These are phyloP conservation scores for Didymella segeticola DNA, from an alignment of 2,329 filamentous ascomycete species.

Conservation along the genomic window DNA sequence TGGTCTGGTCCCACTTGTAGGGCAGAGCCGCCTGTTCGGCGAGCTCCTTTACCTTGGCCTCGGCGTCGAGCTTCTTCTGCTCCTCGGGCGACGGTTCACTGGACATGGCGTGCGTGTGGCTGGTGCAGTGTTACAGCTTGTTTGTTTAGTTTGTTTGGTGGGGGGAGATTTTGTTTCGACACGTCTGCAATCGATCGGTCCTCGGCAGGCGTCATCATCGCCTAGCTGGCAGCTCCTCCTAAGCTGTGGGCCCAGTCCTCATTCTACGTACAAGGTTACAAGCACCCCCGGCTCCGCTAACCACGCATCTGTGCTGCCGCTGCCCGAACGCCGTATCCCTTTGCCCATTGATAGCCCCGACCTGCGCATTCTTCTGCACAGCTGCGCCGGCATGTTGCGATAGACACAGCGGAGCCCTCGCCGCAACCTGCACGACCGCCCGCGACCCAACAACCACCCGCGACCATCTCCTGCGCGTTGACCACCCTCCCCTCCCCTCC, in stretches of 20 bases:
- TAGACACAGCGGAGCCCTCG: slow-evolving; percentile 30
- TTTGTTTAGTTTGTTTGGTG: slow-evolving; percentile 11
- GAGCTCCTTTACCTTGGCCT: slow-evolving; percentile 73
- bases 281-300: slow-evolving; percentile 17
- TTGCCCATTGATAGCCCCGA: slow-evolving; percentile 26
- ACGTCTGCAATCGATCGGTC: slow-evolving; percentile 13
- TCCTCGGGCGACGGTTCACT: slow-evolving; percentile 60
- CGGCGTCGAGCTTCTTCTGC: slow-evolving; percentile 62
- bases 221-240: slow-evolving; percentile 22
- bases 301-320: slow-evolving; percentile 18
- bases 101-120: slow-evolving; percentile 35
- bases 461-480: slow-evolving; percentile 12
- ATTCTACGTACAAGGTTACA: slow-evolving; percentile 2
- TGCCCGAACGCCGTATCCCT: slow-evolving; percentile 16
- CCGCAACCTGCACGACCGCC: slow-evolving; percentile 20
- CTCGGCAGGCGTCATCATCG: slow-evolving; percentile 29
- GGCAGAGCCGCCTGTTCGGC: slow-evolving; percentile 90
- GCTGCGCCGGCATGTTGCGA: slow-evolving; percentile 37
- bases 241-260: slow-evolving; percentile 17
- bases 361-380: slow-evolving; percentile 24
- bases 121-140: slow-evolving; percentile 9
- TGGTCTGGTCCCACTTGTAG: slow-evolving; percentile 97
- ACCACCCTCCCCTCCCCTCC: slow-evolving; percentile 13
- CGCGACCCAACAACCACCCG: slow-evolving; percentile 17
- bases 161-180: slow-evolving; percentile 10